Percentiles rank a stretch among this genome's conserved stretches.
These are phyloP conservation scores for Sporothrix schenckii DNA, from an alignment of 2,329 filamentous ascomycete genomes.

Conservation along the genomic window DNA sequence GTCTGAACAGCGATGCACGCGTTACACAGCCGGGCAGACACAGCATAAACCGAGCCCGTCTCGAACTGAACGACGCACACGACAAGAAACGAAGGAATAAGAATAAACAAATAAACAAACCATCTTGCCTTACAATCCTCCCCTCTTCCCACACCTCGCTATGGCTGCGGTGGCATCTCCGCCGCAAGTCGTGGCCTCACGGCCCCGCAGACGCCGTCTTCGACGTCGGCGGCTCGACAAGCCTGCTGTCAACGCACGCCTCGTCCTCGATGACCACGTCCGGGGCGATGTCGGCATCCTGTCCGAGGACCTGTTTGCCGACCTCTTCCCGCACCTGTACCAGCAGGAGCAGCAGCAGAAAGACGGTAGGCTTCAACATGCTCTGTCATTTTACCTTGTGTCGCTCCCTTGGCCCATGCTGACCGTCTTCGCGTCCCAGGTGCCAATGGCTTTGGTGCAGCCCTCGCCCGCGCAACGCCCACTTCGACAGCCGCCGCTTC, in stretches of 20 bases:
- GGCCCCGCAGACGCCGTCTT: conserved; percentile 38
- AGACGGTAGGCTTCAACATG: conserved; percentile 45
- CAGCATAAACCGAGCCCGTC: conserved; percentile 2
- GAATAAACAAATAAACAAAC: background rate
- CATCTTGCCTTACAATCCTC: too few species aligned
- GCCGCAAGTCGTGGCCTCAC: conserved; percentile 13
- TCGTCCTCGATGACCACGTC: conserved; percentile 83
- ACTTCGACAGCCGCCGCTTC: conserved; percentile 28
- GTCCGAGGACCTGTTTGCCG: conserved; percentile 80
- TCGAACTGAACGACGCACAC: background rate
- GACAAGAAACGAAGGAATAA: background rate
- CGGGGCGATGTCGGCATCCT: conserved; percentile 83
- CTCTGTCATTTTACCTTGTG: background rate
- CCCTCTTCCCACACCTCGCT: background rate
- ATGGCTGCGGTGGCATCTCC: conserved; percentile 28
- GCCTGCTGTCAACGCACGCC: conserved; percentile 73
- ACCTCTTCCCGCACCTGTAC: conserved; percentile 69
- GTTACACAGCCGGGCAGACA: conserved; percentile 10
- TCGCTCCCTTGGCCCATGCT: too few species aligned
- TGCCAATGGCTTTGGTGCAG: conserved; percentile 30
- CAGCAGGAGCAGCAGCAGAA: conserved; percentile 39
- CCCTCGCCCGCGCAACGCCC: conserved; percentile 29
- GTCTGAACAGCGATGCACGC: conserved; percentile 7
- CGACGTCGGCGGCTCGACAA: conserved; percentile 67
- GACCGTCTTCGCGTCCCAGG: background rate